These are phyloP conservation scores for Thyridium curvatum DNA, from an alignment of 2,329 filamentous ascomycete species.

Conservation along the genomic window DNA sequence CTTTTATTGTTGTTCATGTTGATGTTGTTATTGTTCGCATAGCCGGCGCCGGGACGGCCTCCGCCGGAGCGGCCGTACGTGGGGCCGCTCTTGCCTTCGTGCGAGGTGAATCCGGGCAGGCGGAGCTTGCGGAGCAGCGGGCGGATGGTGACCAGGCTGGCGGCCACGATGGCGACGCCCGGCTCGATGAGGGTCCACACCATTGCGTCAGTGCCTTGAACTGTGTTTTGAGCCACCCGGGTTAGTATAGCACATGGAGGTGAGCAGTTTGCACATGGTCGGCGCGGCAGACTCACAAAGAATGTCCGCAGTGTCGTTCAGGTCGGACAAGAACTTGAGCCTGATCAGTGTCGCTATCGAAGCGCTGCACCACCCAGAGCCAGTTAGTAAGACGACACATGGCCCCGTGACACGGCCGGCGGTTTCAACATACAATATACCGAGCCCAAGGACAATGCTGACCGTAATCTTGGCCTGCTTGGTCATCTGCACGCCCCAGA, in stretches of 20 bases:
- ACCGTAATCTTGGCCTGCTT: constrained; percentile 45
- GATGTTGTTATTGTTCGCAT: not conserved
- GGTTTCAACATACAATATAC: constrained; percentile 39
- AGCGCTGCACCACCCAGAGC: constrained; percentile 26
- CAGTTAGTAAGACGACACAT: no score
- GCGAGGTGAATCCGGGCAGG: constrained; percentile 38
- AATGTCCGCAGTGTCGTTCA: constrained; percentile 38
- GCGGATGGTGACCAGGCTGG: constrained; percentile 47
- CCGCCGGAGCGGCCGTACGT: constrained; percentile 21
- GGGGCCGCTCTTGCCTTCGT: constrained; percentile 21
- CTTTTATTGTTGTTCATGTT: not conserved
- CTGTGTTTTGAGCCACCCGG: constrained; percentile 17
- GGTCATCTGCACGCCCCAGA: constrained; percentile 49
- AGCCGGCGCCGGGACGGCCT: constrained; percentile 2
- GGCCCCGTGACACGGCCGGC: no score
- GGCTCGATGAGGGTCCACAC: constrained; percentile 53
- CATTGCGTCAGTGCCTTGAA: constrained; percentile 43
- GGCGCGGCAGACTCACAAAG: constrained; percentile 33
- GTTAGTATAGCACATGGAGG: not conserved
- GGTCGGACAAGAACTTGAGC: constrained; percentile 38
- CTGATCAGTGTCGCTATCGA: constrained; percentile 48
- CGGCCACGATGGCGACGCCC: constrained; percentile 47
- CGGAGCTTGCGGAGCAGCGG: constrained; percentile 43
- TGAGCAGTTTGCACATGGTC: no score
- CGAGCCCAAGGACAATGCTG: constrained; percentile 40